These are phyloP conservation scores for Candida glaebosa DNA, from an alignment of 805 yeast species.

Conservation along the genomic window DNA sequence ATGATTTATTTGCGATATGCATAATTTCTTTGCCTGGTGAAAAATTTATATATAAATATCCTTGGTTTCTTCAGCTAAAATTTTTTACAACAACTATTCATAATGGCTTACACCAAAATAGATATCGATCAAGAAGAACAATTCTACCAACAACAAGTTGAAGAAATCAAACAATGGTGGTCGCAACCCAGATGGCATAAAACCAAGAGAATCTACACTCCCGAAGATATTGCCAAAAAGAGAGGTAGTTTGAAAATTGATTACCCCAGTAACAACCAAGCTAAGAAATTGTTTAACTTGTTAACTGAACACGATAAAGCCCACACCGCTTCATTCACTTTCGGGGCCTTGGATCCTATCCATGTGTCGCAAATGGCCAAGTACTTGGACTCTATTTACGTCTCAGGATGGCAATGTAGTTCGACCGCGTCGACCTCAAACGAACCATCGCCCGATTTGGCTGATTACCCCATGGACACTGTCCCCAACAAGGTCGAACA, in stretches of 20 bases:
- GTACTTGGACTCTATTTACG: constrained; percentile 87
- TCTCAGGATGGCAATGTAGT: constrained; percentile 98
- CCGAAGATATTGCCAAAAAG: constrained; percentile 86
- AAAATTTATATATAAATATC: not conserved
- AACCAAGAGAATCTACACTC: constrained; percentile 82
- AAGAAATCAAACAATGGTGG: constrained; percentile 88
- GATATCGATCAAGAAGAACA: constrained; percentile 60
- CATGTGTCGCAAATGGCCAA: constrained; percentile 97
- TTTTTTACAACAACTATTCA: too few species aligned
- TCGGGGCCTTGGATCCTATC: constrained; percentile 94
- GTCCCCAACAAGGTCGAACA: constrained; percentile 98
- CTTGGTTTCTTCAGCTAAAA: not conserved
- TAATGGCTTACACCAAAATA: constrained; percentile 58
- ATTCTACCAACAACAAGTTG: constrained; percentile 63
- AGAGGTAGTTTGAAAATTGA: constrained; percentile 74
- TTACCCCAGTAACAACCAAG: constrained; percentile 75
- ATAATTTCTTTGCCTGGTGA: too few species aligned
- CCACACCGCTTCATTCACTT: constrained; percentile 79
- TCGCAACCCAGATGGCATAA: constrained; percentile 84
- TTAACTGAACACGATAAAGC: constrained; percentile 69
- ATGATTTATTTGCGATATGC: too few species aligned
- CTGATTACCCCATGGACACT: constrained; percentile 98
- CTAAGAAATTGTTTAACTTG: constrained; percentile 73
- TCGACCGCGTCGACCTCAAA: constrained; percentile 96
- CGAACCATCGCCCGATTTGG: constrained; percentile 97